These are phyloP conservation scores for Mucor lusitanicus DNA, from an alignment of 371 early-diverging fungal genomes.

Conservation along the genomic window DNA sequence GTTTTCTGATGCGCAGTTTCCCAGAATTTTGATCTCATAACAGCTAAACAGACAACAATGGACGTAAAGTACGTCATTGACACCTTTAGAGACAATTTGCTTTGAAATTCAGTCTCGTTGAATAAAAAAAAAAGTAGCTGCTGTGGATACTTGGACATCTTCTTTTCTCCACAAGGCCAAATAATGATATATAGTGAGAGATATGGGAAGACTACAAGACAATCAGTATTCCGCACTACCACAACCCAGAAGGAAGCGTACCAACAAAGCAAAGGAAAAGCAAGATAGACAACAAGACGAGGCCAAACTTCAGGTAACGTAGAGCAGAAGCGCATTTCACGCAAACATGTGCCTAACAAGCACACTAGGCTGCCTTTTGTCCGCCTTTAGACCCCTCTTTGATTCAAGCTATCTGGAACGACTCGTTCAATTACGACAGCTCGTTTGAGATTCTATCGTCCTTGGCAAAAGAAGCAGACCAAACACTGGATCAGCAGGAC, in stretches of 20 bases:
- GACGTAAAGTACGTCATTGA: too few relatives aligned
- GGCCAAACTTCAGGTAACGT: slow-evolving; percentile 15
- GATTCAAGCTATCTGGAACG: slow-evolving; percentile 33
- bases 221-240: slow-evolving; percentile 12
- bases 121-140: too few relatives aligned
- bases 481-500: slow-evolving; percentile 15
- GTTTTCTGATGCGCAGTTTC: too few relatives aligned
- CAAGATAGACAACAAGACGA: slow-evolving; percentile 12
- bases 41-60: too few relatives aligned
- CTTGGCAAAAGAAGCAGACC: slow-evolving; percentile 27
- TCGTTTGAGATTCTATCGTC: slow-evolving; percentile 18
- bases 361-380: slow-evolving; percentile 19
- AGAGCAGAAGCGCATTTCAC: not conserved
- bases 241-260: not conserved
- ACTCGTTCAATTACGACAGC: slow-evolving; percentile 19
- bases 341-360: not conserved
- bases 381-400: slow-evolving; percentile 32
- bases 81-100: too few relatives aligned
- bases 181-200: slow-evolving; percentile 13
- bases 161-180: not conserved
- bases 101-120: too few relatives aligned
- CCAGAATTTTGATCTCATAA: too few relatives aligned
- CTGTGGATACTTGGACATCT: not conserved
- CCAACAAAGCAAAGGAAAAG: not conserved
- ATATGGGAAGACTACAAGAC: slow-evolving; percentile 29